A percentile compares a stretch with the other conserved stretches of the same genome.
These are phyloP conservation scores for Mycena sp. DNA, from an alignment of 1,284 basidiomycete genomes.

Conservation along the genomic window DNA sequence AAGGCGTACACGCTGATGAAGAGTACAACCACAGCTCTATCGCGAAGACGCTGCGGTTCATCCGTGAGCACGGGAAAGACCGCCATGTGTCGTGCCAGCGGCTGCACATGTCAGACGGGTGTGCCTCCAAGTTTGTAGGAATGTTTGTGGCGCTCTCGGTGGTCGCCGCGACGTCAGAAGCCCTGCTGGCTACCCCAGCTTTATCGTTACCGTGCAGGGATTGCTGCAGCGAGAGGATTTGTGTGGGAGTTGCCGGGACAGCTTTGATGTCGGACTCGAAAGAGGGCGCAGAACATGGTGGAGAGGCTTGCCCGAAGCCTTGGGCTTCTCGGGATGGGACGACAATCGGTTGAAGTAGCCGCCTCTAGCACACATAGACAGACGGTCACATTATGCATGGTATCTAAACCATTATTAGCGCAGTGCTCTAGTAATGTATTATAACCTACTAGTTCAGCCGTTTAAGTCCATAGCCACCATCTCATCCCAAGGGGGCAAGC, in stretches of 20 bases:
- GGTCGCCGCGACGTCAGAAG: slow-evolving; percentile 23
- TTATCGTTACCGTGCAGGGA: slow-evolving; percentile 19
- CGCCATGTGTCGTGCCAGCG: slow-evolving; percentile 12
- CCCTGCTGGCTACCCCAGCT: slow-evolving; percentile 26
- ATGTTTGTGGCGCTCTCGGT: slow-evolving; percentile 22
- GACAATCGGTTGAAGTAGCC: slow-evolving; percentile 19
- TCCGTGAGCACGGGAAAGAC: slow-evolving; percentile 25
- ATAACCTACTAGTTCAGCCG: neutral
- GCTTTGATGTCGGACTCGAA: slow-evolving; percentile 18
- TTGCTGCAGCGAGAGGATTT: slow-evolving; percentile 23
- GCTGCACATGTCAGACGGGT: slow-evolving; percentile 11
- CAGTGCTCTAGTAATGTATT: too few species aligned
- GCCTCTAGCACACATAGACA: too few species aligned
- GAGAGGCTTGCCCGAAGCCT: slow-evolving; percentile 21
- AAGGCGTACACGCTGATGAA: slow-evolving; percentile 26
- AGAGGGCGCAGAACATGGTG: slow-evolving; percentile 25
- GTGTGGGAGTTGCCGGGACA: slow-evolving; percentile 20
- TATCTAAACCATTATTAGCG: too few species aligned
- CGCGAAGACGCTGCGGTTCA: slow-evolving; percentile 18
- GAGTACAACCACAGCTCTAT: slow-evolving; percentile 22
- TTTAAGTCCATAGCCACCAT: slow-evolving; percentile 42
- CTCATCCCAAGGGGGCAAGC: slow-evolving; percentile 57
- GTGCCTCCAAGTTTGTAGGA: slow-evolving; percentile 16
- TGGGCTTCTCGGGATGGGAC: slow-evolving; percentile 28
- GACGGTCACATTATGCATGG: too few species aligned